Conservation (phyloP, 345 rosid species). For the Pseudoturritis turrita region DNA sequence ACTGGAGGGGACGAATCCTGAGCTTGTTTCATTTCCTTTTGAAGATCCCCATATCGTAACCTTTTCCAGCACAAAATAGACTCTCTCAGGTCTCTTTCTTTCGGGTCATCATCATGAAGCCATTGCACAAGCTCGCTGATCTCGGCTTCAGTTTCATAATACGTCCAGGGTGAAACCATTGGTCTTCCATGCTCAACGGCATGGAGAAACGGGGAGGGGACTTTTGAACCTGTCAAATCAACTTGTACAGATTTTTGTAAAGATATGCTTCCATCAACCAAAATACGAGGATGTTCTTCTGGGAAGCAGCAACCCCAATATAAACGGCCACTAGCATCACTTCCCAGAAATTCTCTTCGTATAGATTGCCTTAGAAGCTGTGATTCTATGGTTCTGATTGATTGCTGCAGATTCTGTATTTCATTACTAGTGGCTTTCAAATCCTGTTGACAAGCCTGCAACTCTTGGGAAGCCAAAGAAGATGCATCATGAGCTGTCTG, state of each 20-base stretch:
- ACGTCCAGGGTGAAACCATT: constrained; percentile 47
- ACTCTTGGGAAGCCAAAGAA: constrained; percentile 43
- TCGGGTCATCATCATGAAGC: constrained; percentile 57
- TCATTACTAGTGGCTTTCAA: constrained; percentile 51
- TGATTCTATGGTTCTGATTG: constrained; percentile 49
- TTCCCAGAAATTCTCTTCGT: constrained; percentile 83
- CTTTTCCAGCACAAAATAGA: constrained; percentile 58
- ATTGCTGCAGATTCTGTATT: constrained; percentile 49
- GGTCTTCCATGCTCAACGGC: constrained; percentile 37
- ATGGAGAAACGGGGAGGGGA: constrained; percentile 48
- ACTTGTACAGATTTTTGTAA: constrained; percentile 36
- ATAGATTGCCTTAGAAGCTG: constrained; percentile 61
- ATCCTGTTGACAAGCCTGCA: constrained; percentile 52
- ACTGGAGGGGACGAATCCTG: constrained; percentile 24
- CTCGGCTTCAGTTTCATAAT: constrained; percentile 70
- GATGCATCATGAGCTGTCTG: constrained; percentile 34
- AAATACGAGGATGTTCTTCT: constrained; percentile 45
- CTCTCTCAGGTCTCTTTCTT: constrained; percentile 76
- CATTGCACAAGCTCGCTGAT: constrained; percentile 62
- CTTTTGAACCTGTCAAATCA: constrained; percentile 46
- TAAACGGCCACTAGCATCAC: constrained; percentile 71
- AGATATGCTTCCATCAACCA: constrained; percentile 71
- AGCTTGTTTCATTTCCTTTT: constrained; percentile 31
- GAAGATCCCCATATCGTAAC: constrained; percentile 47
- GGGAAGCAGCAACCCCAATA: constrained; percentile 75